Conservation (phyloP, 306 rosid genomes). For the Sphenostylis stenocarpa region DNA sequence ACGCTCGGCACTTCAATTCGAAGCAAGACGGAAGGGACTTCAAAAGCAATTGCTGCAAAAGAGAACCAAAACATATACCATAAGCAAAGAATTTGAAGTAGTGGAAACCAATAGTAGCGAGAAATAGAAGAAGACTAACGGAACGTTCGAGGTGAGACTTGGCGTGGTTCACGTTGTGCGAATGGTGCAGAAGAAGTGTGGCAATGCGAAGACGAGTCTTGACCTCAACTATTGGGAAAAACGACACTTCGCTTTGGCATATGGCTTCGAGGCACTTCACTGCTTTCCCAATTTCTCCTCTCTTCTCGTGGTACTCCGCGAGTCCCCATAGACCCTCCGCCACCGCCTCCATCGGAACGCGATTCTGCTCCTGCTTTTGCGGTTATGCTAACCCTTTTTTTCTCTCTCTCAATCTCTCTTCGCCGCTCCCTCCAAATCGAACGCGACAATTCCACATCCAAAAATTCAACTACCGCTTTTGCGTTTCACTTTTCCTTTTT, state of each 20-base stretch:
- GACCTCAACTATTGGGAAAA: conserved; percentile 91
- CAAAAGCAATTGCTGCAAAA: conserved; percentile 66
- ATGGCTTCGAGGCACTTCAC: conserved; percentile 91
- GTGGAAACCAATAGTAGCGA: background rate
- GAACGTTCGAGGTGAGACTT: conserved; percentile 91
- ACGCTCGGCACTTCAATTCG: conserved; percentile 85
- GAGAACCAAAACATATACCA: background rate
- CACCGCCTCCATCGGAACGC: conserved; percentile 67
- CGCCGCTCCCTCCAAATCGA: background rate
- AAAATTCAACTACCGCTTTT: background rate
- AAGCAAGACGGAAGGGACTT: conserved; percentile 84
- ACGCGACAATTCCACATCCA: conserved; percentile 5
- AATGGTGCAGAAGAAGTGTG: conserved; percentile 76
- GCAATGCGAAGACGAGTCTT: conserved; percentile 92
- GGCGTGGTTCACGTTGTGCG: conserved; percentile 84
- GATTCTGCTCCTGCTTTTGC: background rate
- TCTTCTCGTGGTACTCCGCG: conserved; percentile 71
- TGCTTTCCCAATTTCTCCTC: conserved; percentile 75
- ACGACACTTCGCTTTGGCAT: conserved; percentile 76
- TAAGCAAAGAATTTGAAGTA: background rate
- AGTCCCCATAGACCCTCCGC: conserved; percentile 93
- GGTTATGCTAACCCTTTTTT: background rate
- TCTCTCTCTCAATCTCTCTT: background rate
- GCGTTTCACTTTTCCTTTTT: background rate
- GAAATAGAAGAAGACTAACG: conserved; percentile 23